Conservation (phyloP, 345 rosid genomes). For the Firmiana major region DNA sequence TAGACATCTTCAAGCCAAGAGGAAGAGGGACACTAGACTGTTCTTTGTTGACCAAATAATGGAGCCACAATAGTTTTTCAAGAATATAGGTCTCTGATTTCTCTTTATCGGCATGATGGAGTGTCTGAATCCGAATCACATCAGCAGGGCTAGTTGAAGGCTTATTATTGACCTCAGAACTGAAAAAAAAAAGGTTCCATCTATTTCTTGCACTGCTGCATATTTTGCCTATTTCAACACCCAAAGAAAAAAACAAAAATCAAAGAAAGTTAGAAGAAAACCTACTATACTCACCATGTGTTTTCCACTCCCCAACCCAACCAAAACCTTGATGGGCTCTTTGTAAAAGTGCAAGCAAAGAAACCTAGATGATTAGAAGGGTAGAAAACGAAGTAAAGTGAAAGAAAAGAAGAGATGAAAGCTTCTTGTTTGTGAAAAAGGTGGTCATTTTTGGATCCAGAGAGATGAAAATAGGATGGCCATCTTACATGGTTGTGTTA, state of each 20-base stretch:
- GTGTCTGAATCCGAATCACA: conserved; percentile 69
- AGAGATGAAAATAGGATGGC: not conserved
- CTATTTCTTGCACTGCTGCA: not conserved
- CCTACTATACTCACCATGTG: conserved; percentile 53
- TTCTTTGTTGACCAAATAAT: conserved; percentile 58
- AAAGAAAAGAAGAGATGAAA: not conserved
- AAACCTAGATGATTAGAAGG: not conserved
- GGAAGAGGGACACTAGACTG: conserved; percentile 13
- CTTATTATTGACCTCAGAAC: conserved; percentile 57
- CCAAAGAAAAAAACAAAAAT: not conserved
- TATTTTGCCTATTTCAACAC: not conserved
- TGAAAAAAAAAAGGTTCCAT: conserved; percentile 20
- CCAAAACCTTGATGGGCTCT: conserved; percentile 86
- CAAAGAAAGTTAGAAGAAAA: not conserved
- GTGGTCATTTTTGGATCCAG: not conserved
- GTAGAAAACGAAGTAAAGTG: not conserved
- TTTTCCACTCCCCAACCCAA: conserved; percentile 98
- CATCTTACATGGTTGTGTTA: conserved; percentile 79
- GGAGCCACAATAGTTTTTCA: conserved; percentile 77
- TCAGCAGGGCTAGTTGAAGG: conserved; percentile 35
- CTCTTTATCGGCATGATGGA: conserved; percentile 80
- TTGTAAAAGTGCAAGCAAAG: conserved; percentile 13
- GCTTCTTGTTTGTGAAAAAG: not conserved
- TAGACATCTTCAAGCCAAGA: not conserved
- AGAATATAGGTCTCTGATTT: conserved; percentile 77